These are phyloP conservation scores for Coniella vitis DNA, from an alignment of 2,329 filamentous ascomycete species.

Conservation along the genomic window DNA sequence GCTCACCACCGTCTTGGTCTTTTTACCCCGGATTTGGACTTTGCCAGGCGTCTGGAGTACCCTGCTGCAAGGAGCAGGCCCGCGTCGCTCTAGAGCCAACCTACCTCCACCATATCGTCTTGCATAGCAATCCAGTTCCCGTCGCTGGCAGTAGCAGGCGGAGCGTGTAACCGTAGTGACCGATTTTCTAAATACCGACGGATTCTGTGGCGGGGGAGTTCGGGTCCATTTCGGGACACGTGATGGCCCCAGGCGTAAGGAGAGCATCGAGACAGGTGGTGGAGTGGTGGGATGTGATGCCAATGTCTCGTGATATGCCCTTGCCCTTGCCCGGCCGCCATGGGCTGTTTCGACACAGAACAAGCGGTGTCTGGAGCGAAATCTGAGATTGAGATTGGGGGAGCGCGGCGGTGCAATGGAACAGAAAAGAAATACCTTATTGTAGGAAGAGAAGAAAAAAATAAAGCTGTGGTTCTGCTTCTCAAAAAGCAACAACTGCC, in stretches of 20 bases:
- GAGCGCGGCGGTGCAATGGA: no score
- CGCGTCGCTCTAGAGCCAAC: background rate
- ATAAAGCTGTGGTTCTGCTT: no score
- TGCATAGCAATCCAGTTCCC: constrained; percentile 2
- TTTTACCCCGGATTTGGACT: constrained; percentile 40
- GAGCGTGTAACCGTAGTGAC: background rate
- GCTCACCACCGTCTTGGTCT: constrained; percentile 46
- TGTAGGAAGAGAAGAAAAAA: no score
- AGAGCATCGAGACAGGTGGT: constrained; percentile 6
- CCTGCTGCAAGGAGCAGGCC: background rate
- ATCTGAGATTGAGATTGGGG: background rate
- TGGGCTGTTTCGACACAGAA: background rate
- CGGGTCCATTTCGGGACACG: constrained; percentile 7
- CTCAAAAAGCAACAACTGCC: no score
- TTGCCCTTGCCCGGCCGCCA: background rate
- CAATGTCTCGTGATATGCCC: background rate
- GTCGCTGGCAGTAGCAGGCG: background rate
- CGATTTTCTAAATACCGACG: background rate
- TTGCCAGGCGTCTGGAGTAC: background rate
- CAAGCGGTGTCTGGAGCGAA: background rate
- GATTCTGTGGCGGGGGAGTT: background rate
- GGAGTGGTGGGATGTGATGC: no score
- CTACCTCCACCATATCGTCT: constrained; percentile 4
- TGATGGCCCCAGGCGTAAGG: constrained; percentile 9
- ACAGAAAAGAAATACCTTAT: no score